Percentiles rank a stretch among this genome's conserved stretches.
These are phyloP conservation scores for Phialophora expanda DNA, from an alignment of 2,329 filamentous ascomycete genomes.

Conservation along the genomic window DNA sequence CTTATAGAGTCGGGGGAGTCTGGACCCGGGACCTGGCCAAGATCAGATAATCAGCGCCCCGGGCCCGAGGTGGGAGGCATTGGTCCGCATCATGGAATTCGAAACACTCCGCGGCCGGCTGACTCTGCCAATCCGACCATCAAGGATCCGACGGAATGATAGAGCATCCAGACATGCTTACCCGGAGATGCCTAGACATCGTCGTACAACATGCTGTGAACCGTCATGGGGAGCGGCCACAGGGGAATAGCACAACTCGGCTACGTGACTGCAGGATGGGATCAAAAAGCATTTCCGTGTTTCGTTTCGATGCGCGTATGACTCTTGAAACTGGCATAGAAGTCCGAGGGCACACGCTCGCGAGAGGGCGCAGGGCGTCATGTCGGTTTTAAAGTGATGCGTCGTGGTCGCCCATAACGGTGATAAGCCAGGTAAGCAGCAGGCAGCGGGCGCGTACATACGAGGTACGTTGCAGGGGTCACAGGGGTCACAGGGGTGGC, in stretches of 20 bases:
- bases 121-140: background rate
- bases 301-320: background rate
- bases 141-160: background rate
- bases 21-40: background rate
- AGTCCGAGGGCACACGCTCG: background rate
- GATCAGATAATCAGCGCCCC: background rate
- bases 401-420: background rate
- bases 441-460: background rate
- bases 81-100: background rate
- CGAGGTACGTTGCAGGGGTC: background rate
- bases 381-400: conserved; percentile 5
- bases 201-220: background rate
- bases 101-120: background rate
- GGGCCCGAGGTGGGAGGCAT: background rate
- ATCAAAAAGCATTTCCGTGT: background rate
- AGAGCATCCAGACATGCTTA: background rate
- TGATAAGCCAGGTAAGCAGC: background rate
- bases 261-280: background rate
- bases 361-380: conserved; percentile 11
- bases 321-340: background rate
- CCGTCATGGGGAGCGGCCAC: background rate
- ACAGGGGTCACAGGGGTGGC: background rate
- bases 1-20: background rate
- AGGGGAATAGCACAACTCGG: background rate
- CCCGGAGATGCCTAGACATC: background rate